Evolutionary conservation across 768 basidiomycete species (phyloP).

Genomic region (Mycena sanguinolenta): DNA sequence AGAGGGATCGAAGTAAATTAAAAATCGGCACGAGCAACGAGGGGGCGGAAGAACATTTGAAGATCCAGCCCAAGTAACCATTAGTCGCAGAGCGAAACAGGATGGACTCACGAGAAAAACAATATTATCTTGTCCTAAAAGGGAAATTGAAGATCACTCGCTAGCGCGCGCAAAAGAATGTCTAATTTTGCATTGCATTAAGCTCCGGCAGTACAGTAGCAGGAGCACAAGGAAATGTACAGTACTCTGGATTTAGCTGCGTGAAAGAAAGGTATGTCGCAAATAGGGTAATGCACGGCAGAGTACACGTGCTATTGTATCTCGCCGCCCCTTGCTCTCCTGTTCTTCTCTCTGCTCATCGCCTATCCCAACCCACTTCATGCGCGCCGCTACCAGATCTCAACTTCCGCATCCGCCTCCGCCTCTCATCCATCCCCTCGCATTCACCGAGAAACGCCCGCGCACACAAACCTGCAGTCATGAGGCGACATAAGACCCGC

Average conservation of each 20-base stretch:
- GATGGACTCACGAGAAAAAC: not conserved
- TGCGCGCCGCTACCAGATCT: not conserved
- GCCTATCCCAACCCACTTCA: not conserved
- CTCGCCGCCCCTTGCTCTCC: conserved; percentile 1
- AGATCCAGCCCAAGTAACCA: not conserved
- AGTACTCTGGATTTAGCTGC: not conserved
- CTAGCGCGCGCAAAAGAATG: not conserved
- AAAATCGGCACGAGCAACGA: not conserved
- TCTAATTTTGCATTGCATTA: not conserved
- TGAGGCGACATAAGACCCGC: not conserved
- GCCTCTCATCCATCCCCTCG: not conserved
- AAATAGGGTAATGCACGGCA: not conserved
- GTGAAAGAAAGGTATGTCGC: not conserved
- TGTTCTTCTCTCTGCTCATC: not conserved
- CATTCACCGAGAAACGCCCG: not conserved
- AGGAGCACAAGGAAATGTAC: not conserved
- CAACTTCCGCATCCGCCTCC: not conserved
- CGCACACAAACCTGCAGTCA: not conserved
- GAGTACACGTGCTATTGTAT: not conserved
- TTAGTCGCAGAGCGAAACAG: not conserved
- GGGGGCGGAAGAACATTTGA: not conserved
- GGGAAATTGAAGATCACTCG: not conserved
- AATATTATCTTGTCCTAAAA: not conserved
- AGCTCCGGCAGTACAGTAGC: not conserved
- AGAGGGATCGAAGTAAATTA: not conserved